These are phyloP conservation scores for Hemisphaericaspora xylofermentans DNA, from an alignment of 1,139 yeast genomes.

Conservation along the genomic window DNA sequence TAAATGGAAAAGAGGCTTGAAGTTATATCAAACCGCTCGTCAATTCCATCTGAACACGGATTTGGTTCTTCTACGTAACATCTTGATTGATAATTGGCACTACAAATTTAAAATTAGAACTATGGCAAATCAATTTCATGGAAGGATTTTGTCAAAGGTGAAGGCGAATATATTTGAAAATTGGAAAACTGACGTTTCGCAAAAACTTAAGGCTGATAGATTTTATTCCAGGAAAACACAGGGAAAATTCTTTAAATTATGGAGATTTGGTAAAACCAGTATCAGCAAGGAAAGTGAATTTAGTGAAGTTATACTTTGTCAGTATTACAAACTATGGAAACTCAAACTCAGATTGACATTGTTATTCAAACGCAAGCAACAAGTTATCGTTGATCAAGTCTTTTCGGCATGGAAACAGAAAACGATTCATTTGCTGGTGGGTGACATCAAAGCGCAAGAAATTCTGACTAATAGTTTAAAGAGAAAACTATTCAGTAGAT, in stretches of 20 bases:
- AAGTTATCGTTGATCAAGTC: not conserved
- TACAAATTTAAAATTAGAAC: slow-evolving; percentile 12
- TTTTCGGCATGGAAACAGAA: not conserved
- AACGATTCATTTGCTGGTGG: not conserved
- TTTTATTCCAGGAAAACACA: slow-evolving; percentile 15
- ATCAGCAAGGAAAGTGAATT: not conserved
- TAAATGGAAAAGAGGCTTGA: slow-evolving; percentile 16
- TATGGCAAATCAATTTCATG: slow-evolving; percentile 5
- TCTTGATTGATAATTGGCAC: slow-evolving; percentile 19
- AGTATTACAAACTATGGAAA: slow-evolving; percentile 9
- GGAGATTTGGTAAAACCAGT: not conserved
- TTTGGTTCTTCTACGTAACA: slow-evolving; percentile 8
- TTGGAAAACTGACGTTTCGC: slow-evolving; percentile 5
- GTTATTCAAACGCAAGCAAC: not conserved
- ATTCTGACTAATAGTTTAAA: not conserved
- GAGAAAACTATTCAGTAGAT: not conserved
- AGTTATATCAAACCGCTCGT: slow-evolving; percentile 7
- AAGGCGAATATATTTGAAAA: not conserved
- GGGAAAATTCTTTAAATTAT: not conserved
- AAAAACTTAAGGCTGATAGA: slow-evolving; percentile 7
- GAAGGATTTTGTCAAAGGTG: not conserved
- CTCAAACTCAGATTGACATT: not conserved
- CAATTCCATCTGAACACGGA: slow-evolving; percentile 12
- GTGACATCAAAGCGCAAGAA: not conserved
- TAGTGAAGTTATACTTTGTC: not conserved